Percentiles rank a stretch among this genome's conserved stretches.
phyloP scores from a whole-genome alignment of 345 rosid genomes.

The Nasturtium officinale region DNA sequence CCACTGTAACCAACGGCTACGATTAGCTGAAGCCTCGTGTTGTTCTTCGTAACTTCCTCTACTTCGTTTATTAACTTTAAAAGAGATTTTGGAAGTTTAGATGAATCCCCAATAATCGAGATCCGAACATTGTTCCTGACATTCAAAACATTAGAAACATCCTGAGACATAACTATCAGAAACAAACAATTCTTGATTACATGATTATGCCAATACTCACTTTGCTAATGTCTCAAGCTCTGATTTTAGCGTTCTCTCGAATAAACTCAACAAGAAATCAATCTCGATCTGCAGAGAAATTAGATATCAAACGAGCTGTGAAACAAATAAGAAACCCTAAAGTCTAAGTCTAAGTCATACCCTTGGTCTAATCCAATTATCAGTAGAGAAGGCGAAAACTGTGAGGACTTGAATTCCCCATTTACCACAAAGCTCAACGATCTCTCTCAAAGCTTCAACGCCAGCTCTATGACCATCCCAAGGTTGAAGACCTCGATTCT shows the following conservation, averaged over 20 bases:
- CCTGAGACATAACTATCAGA: not conserved
- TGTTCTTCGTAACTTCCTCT: constrained; percentile 55
- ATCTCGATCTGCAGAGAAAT: constrained; percentile 59
- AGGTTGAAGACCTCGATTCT: constrained; percentile 53
- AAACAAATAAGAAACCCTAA: no score
- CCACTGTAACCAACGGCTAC: constrained; percentile 84
- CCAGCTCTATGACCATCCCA: constrained; percentile 74
- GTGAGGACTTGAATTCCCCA: constrained; percentile 80
- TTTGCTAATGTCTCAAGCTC: constrained; percentile 51
- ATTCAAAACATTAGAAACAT: not conserved
- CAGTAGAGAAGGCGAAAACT: constrained; percentile 79
- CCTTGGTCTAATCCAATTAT: constrained; percentile 80
- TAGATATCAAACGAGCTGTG: not conserved
- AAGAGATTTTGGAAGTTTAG: constrained; percentile 58
- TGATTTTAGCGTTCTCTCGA: constrained; percentile 51
- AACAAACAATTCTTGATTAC: not conserved
- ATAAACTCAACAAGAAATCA: constrained; percentile 66
- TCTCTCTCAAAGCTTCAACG: constrained; percentile 55
- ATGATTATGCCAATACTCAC: constrained; percentile 38
- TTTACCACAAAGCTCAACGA: constrained; percentile 51
- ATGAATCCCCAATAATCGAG: constrained; percentile 66
- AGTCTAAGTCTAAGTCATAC: constrained; percentile 40
- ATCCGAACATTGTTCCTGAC: constrained; percentile 41
- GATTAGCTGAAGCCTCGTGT: constrained; percentile 60
- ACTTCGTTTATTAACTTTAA: constrained; percentile 43